Evolutionary conservation across 768 basidiomycete species (phyloP).

Genomic region (Russula sp.): DNA sequence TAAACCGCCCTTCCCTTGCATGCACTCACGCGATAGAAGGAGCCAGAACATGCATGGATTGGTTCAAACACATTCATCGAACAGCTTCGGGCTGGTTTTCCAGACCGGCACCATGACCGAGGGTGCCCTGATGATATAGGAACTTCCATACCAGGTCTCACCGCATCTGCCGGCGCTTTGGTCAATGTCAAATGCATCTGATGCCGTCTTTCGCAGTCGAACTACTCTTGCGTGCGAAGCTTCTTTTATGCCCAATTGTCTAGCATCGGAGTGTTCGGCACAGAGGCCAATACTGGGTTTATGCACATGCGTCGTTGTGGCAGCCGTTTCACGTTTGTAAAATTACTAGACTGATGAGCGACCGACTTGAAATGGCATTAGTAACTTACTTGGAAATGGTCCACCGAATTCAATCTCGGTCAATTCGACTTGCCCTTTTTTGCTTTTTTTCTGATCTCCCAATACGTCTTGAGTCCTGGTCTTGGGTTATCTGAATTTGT

Average conservation of each 20-base stretch:
- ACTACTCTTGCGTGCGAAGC: neutral
- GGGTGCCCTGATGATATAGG: neutral
- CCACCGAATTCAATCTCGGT: neutral
- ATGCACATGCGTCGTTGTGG: neutral
- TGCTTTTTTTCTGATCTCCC: neutral
- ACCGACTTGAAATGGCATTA: neutral
- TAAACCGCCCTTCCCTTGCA: neutral
- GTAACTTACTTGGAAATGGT: neutral
- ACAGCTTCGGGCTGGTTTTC: neutral
- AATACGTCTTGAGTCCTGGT: neutral
- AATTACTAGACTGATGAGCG: neutral
- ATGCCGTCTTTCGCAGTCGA: neutral
- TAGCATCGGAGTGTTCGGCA: neutral
- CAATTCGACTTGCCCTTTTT: neutral
- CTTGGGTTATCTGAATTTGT: neutral
- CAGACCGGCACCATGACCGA: neutral
- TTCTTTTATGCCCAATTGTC: neutral
- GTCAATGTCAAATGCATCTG: neutral
- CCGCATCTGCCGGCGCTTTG: neutral
- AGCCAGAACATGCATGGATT: neutral
- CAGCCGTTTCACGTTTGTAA: neutral
- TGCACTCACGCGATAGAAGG: neutral
- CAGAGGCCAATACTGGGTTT: neutral
- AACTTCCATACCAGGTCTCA: neutral
- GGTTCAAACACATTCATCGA: neutral